phyloP scores from a whole-genome alignment of 495 filamentous ascomycete species.

The Daldinia bambusicola region DNA sequence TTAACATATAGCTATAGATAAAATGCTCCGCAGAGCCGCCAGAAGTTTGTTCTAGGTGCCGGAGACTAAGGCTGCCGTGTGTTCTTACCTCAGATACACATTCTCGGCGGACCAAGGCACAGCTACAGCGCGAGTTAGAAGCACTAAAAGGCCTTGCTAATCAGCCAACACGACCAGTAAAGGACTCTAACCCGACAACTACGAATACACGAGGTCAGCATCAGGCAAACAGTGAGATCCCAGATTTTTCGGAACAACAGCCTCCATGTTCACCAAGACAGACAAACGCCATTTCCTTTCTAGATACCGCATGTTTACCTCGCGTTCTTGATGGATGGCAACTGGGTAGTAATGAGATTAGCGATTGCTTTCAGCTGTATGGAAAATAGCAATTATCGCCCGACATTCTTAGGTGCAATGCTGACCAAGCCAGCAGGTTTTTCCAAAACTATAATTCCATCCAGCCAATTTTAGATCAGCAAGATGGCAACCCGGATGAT shows the following conservation, averaged over 20 bases:
- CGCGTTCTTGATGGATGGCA: neutral
- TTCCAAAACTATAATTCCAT: neutral
- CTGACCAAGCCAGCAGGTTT: neutral
- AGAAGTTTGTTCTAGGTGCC: neutral
- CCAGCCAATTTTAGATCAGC: neutral
- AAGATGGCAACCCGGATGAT: neutral
- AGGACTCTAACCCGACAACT: neutral
- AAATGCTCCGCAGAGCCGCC: constrained; percentile 1
- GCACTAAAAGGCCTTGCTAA: neutral
- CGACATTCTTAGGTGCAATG: neutral
- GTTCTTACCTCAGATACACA: neutral
- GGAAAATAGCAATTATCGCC: neutral
- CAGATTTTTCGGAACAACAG: neutral
- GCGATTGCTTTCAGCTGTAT: neutral
- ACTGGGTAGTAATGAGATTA: neutral
- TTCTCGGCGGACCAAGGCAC: neutral
- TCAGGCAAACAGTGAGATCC: neutral
- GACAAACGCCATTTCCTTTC: neutral
- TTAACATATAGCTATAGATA: neutral
- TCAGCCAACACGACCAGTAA: neutral
- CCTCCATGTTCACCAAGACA: neutral
- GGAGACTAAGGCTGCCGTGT: neutral
- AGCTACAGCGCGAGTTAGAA: neutral
- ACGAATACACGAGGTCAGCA: neutral
- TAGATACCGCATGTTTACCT: neutral